phyloP scores from a whole-genome alignment of 2,329 filamentous ascomycete species.

The Fusarium miscanthi region DNA sequence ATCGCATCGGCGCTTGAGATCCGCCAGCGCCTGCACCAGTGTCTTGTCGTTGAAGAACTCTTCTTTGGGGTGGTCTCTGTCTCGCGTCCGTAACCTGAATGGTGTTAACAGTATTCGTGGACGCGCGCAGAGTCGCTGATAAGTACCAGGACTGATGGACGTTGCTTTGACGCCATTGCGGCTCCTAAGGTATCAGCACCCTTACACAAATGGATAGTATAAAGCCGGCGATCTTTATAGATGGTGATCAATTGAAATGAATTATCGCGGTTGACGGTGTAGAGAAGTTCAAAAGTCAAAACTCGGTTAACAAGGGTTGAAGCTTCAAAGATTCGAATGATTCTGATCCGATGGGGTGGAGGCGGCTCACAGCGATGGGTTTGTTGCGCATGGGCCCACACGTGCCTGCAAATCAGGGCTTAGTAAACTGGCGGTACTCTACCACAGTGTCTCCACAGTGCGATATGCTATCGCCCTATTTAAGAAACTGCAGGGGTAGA shows the following conservation, averaged over 20 bases:
- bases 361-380: too few species aligned
- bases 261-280: slow-evolving; percentile 8
- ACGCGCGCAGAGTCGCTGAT: slow-evolving; percentile 22
- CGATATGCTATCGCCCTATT: too few species aligned
- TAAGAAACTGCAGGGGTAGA: too few species aligned
- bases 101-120: slow-evolving; percentile 28
- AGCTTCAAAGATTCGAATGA: slow-evolving; percentile 34
- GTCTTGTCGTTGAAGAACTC: slow-evolving; percentile 49
- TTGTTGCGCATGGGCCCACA: too few species aligned
- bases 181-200: slow-evolving; percentile 1
- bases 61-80: slow-evolving; percentile 50
- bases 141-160: slow-evolving; percentile 68
- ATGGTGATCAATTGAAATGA: background rate
- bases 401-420: too few species aligned
- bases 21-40: slow-evolving; percentile 46
- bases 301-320: slow-evolving; percentile 16
- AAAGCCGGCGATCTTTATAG: background rate
- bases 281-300: slow-evolving; percentile 3
- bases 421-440: too few species aligned
- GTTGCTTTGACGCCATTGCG: slow-evolving; percentile 63
- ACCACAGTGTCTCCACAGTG: too few species aligned
- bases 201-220: background rate
- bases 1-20: slow-evolving; percentile 68
- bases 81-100: slow-evolving; percentile 54
- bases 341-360: slow-evolving; percentile 31